Conservation (phyloP, 306 rosid species). For the Prinsepia uniflora region DNA sequence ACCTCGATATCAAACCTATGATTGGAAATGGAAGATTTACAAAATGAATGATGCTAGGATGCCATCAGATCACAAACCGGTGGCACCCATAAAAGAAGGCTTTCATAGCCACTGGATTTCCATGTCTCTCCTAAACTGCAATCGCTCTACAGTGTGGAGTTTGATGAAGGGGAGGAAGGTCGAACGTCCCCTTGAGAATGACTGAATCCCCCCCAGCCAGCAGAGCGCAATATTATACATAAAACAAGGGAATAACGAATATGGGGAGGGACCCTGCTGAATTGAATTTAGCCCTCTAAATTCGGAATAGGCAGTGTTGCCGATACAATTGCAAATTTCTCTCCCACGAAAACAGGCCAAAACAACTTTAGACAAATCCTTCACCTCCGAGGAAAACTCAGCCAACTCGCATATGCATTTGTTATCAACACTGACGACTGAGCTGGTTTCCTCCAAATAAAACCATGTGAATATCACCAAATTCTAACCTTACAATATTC, state of each 20-base stretch:
- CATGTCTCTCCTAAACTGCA: constrained; percentile 27
- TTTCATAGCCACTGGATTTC: constrained; percentile 26
- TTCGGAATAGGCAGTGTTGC: constrained; percentile 20
- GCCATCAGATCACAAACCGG: constrained; percentile 11
- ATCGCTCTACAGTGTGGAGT: constrained; percentile 44
- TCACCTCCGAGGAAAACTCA: constrained; percentile 22
- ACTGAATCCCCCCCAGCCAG: constrained; percentile 21
- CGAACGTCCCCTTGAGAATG: constrained; percentile 27
- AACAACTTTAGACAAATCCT: constrained; percentile 28
- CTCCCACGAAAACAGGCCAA: constrained; percentile 37
- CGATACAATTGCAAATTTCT: constrained; percentile 35
- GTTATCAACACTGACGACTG: constrained; percentile 21
- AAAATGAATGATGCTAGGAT: background rate
- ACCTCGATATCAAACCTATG: constrained; percentile 2
- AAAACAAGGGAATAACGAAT: constrained; percentile 25
- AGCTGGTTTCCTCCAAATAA: constrained; percentile 34
- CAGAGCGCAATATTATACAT: constrained; percentile 31
- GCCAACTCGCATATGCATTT: constrained; percentile 36
- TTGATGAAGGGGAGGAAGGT: constrained; percentile 26
- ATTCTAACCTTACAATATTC: constrained; percentile 68
- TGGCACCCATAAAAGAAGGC: constrained; percentile 19
- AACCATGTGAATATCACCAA: constrained; percentile 32
- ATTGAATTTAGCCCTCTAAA: constrained; percentile 30
- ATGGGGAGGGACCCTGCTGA: constrained; percentile 18
- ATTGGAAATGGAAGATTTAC: constrained; percentile 14